Evolutionary conservation across 768 basidiomycete genomes (phyloP).

Genomic region (Collybia sp.): DNA sequence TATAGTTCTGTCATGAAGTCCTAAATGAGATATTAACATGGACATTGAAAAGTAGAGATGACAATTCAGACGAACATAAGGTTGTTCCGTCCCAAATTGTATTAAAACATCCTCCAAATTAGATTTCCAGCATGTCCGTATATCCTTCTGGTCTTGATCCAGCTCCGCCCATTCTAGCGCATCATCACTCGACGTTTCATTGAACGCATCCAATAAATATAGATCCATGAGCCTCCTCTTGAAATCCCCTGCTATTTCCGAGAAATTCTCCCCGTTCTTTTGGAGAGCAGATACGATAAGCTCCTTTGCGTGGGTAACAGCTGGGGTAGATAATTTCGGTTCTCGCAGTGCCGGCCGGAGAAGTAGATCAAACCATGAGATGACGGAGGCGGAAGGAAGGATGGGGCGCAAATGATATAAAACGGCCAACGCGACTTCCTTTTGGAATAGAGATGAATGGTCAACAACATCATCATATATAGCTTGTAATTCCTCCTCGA

Average conservation of each 20-base stretch:
- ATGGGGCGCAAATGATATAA: slow-evolving; percentile 60
- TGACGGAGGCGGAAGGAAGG: slow-evolving; percentile 59
- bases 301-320: slow-evolving; percentile 66
- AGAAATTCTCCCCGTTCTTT: slow-evolving; percentile 38
- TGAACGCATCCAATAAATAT: slow-evolving; percentile 73
- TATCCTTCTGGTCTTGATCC: slow-evolving; percentile 55
- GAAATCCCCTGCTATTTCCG: slow-evolving; percentile 56
- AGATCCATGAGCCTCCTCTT: slow-evolving; percentile 66
- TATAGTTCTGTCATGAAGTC: slow-evolving; percentile 68
- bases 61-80: slow-evolving; percentile 46
- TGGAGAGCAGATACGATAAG: slow-evolving; percentile 61
- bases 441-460: slow-evolving; percentile 56
- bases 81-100: slow-evolving; percentile 55
- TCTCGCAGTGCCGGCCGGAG: slow-evolving; percentile 76
- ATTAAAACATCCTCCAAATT: slow-evolving; percentile 77
- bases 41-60: not conserved
- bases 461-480: slow-evolving; percentile 62
- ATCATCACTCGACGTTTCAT: slow-evolving; percentile 71
- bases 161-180: slow-evolving; percentile 71
- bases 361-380: slow-evolving; percentile 82
- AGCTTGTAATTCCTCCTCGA: slow-evolving; percentile 65
- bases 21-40: slow-evolving; percentile 32
- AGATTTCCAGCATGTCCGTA: slow-evolving; percentile 63
- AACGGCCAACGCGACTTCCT: slow-evolving; percentile 62
- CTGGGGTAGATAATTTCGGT: slow-evolving; percentile 54